Evolutionary conservation across 225 moss, liverwort and hornwort species (phyloP), one percentile per base, ranked within the genome.

Genomic region (Marchantia polymorpha): DNA sequence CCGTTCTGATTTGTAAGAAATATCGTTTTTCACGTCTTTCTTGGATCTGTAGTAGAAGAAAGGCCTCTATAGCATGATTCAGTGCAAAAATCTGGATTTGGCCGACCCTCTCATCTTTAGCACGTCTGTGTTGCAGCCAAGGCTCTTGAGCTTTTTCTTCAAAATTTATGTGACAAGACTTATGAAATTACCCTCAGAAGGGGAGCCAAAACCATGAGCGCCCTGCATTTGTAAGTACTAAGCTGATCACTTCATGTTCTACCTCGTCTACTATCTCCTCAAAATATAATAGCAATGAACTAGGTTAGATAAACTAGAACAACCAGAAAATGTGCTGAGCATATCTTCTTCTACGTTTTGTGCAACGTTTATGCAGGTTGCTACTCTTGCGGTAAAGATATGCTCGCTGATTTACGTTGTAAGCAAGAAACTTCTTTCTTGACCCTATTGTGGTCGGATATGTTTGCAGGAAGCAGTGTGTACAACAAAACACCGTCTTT

Each of bases 121-220:
- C 22, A 7, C 22, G 48, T 26, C 16, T 70, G 52, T 83, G 77
- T 46, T 82, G 86, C 93, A 97, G 97, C 99, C 3, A 99, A 99
- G 83, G 99, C 99, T 23, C 83, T 99, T 71, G 99, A 99, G 93
- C 87, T 99, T 55, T 99, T 99, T 82, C 92, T 95, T 72, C 99
- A 99, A 84, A 99, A 91, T 79, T 87, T 99, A 0, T 99, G 99
- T 79, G 93, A 95, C 86, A 99, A 99, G 86, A 99, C 99, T 17
- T 93, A 95, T 27, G 95, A 99, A 76, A 95, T 99, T 68, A 99
- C 99, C 39, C 86, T 95, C 64, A 88, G 92, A 84, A 90, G 95
- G 88, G 99, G 99, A 56, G 99, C 99, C 12, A 99, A 99, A 88
- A 99, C 99, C 3, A 99, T 99, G 99, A 99, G 99, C 79, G 89